These are phyloP conservation scores for Spinacia oleracea DNA, from an alignment of 179 eudicot species.

Conservation along the genomic window DNA sequence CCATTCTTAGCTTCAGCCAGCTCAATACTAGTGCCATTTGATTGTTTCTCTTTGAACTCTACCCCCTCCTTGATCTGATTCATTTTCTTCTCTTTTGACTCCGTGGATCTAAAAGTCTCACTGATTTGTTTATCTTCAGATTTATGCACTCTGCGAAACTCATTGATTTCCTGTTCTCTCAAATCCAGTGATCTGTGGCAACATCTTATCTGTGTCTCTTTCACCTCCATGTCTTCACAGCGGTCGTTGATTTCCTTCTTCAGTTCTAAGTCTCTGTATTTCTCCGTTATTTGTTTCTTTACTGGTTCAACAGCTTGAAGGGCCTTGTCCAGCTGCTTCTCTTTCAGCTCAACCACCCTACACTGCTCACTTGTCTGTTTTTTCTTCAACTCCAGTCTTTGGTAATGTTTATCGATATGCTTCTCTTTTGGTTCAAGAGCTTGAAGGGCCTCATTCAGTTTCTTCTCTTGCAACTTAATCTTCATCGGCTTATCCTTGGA, in stretches of 20 bases:
- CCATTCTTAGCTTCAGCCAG: neutral
- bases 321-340: neutral
- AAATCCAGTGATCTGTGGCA: constrained; percentile 18
- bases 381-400: no score
- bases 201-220: constrained; percentile 4
- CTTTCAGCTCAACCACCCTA: neutral
- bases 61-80: neutral
- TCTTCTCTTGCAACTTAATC: no score
- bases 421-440: no score
- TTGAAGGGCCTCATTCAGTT: no score
- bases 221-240: neutral
- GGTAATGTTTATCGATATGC: no score
- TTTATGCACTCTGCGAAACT: neutral
- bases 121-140: neutral
- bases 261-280: neutral
- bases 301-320: neutral
- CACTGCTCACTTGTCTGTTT: neutral
- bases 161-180: constrained; percentile 17
- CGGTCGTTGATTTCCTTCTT: constrained; percentile 7
- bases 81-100: constrained; percentile 1
- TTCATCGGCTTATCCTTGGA: no score
- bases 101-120: neutral
- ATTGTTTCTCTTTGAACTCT: neutral
- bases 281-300: constrained; percentile 1
- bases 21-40: neutral